Percentiles rank a stretch among this genome's conserved stretches.
phyloP scores from a whole-genome alignment of 345 rosid species.

The Euphorbia tirucalli region DNA sequence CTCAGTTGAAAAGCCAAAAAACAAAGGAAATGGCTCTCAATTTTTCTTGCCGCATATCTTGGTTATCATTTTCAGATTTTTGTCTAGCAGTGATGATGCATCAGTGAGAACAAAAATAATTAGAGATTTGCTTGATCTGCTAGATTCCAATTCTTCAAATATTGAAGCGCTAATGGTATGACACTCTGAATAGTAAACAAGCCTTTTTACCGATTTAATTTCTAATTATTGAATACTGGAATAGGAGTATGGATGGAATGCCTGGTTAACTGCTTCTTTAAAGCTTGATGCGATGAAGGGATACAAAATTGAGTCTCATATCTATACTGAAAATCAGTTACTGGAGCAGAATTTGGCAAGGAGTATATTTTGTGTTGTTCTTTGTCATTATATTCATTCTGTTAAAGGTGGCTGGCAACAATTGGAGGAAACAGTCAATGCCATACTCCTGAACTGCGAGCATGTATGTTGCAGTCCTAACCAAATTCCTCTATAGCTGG shows the following conservation, averaged over 20 bases:
- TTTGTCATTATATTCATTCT: constrained; percentile 69
- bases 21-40: constrained; percentile 58
- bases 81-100: constrained; percentile 60
- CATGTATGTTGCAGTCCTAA: constrained; percentile 46
- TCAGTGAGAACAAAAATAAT: constrained; percentile 66
- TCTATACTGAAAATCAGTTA: constrained; percentile 38
- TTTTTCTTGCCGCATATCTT: constrained; percentile 84
- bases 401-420: constrained; percentile 99
- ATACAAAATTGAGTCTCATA: constrained; percentile 44
- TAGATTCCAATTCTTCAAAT: constrained; percentile 83
- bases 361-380: constrained; percentile 72
- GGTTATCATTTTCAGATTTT: constrained; percentile 66
- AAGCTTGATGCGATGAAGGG: constrained; percentile 67
- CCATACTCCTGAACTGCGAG: constrained; percentile 59
- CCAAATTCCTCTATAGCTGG: constrained; percentile 10
- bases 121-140: constrained; percentile 74
- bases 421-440: constrained; percentile 85
- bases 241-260: constrained; percentile 94
- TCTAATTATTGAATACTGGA: constrained; percentile 30
- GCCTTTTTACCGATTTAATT: not conserved
- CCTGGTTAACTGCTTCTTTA: constrained; percentile 70
- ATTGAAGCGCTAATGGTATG: constrained; percentile 91
- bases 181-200: constrained; percentile 7
- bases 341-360: constrained; percentile 66
- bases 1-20: constrained; percentile 59